A percentile compares a stretch with the other conserved stretches of the same genome.
phyloP scores from a whole-genome alignment of 192 early-diverging fungal genomes.

The Gonapodya sp. region DNA sequence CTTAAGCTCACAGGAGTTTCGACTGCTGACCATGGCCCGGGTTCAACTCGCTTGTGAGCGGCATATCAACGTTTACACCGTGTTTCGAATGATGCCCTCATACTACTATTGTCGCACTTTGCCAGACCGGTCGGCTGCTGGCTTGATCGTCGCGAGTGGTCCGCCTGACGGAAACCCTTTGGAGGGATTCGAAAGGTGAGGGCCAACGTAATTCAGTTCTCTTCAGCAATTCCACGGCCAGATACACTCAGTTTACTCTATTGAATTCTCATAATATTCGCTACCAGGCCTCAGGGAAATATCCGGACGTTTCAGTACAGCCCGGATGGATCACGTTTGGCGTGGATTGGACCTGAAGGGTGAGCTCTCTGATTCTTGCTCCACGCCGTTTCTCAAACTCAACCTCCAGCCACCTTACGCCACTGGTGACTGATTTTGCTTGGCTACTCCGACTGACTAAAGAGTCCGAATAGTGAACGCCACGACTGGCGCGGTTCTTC shows the following conservation, averaged over 20 bases:
- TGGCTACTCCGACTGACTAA: background rate
- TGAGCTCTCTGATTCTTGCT: slow-evolving; percentile 19
- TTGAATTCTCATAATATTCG: background rate
- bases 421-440: no score
- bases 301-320: slow-evolving; percentile 32
- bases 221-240: no score
- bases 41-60: no score
- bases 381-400: background rate
- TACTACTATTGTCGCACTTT: no score
- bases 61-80: no score
- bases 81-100: no score
- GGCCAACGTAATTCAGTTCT: background rate
- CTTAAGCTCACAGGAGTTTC: no score
- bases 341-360: slow-evolving; percentile 27
- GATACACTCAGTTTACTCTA: background rate
- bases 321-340: slow-evolving; percentile 10
- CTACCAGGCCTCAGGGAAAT: slow-evolving; percentile 27
- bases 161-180: background rate
- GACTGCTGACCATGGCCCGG: no score
- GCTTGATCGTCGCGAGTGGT: background rate
- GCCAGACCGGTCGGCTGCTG: background rate
- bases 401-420: no score
- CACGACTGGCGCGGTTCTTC: slow-evolving; percentile 59
- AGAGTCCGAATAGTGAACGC: background rate
- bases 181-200: background rate